Conservation (phyloP, 805 yeast species). For the Lachancea waltii region DNA sequence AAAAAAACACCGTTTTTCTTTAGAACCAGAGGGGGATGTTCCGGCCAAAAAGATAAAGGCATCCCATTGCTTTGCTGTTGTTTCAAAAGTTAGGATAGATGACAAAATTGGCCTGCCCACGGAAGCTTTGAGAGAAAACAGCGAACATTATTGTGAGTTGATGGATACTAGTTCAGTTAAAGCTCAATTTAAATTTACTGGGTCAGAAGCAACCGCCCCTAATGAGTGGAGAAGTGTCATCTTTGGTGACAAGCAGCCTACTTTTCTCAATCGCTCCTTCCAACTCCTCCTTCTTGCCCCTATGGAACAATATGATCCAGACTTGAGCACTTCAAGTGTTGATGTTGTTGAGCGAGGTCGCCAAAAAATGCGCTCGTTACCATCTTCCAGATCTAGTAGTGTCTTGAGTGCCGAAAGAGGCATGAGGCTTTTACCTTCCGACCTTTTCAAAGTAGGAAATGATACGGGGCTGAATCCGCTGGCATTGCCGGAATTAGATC, state of each 20-base stretch:
- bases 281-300: not conserved
- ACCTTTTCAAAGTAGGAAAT: slow-evolving; percentile 2
- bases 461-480: not conserved
- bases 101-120: slow-evolving; percentile 23
- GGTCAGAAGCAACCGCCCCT: too few species aligned
- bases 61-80: not conserved
- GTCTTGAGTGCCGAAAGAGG: slow-evolving; percentile 25
- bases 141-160: slow-evolving; percentile 16
- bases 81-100: slow-evolving; percentile 13
- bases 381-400: slow-evolving; percentile 23
- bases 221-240: not conserved
- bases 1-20: not conserved
- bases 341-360: slow-evolving; percentile 22
- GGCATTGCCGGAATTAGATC: slow-evolving; percentile 13
- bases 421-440: slow-evolving; percentile 15
- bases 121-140: slow-evolving; percentile 20
- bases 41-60: not conserved
- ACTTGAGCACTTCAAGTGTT: not conserved
- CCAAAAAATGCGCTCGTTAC: slow-evolving; percentile 12
- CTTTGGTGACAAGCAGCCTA: slow-evolving; percentile 6
- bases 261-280: slow-evolving; percentile 13
- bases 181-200: too few species aligned
- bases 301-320: not conserved
- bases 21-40: not conserved
- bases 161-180: slow-evolving; percentile 23